A percentile compares a stretch with the other conserved stretches of the same genome.
These are phyloP conservation scores for Cryptococcus sp. DNA, from an alignment of 1,284 basidiomycete genomes.

Conservation along the genomic window DNA sequence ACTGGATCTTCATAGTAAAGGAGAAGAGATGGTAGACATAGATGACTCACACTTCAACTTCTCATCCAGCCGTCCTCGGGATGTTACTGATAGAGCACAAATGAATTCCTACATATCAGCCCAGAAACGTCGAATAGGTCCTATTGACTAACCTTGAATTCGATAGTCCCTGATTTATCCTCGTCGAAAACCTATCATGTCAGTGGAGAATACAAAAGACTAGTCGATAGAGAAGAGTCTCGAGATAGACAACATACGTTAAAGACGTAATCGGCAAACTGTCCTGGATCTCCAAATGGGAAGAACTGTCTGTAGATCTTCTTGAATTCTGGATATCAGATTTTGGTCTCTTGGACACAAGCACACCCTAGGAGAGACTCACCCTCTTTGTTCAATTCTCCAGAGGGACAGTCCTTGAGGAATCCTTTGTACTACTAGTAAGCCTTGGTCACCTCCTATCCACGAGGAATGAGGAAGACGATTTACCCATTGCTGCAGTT, in stretches of 20 bases:
- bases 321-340: slow-evolving; percentile 65
- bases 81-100: slow-evolving; percentile 91
- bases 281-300: slow-evolving; percentile 94
- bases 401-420: slow-evolving; percentile 96
- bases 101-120: slow-evolving; percentile 72
- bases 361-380: slow-evolving; percentile 9
- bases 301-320: slow-evolving; percentile 99
- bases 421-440: slow-evolving; percentile 87
- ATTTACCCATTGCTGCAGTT: slow-evolving; percentile 89
- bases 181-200: slow-evolving; percentile 70
- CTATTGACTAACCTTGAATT: slow-evolving; percentile 62
- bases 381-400: slow-evolving; percentile 83
- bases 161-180: slow-evolving; percentile 92
- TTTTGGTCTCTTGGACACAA: not conserved
- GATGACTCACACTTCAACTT: slow-evolving; percentile 86
- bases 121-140: slow-evolving; percentile 8
- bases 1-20: not conserved
- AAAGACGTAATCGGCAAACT: slow-evolving; percentile 99
- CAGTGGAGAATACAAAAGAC: not conserved
- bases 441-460: not conserved
- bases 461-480: not conserved
- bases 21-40: not conserved
- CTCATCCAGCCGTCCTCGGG: slow-evolving; percentile 89
- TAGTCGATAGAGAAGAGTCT: too few relatives aligned
- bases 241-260: slow-evolving; percentile 59